Evolutionary conservation across 2,329 filamentous ascomycete genomes (phyloP), one percentile per base, ranked within the genome.

Genomic region (Coniochaeta prunicola): DNA sequence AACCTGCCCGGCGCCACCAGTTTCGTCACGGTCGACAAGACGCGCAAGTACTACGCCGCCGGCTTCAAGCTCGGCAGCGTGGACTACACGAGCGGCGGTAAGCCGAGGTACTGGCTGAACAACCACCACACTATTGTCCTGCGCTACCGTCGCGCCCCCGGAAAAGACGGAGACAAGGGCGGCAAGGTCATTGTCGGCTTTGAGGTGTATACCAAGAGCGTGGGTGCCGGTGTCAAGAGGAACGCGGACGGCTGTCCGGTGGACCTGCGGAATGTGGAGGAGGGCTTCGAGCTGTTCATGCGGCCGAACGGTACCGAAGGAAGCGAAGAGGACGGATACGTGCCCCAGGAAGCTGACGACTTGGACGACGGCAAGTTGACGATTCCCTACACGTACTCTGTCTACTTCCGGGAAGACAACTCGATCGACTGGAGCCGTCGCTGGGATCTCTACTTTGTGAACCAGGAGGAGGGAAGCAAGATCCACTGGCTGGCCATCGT

Each of bases 361-460:
- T 17, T 38, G 36, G 78, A 80, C 26, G 82, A 87, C 45, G 33
- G 17, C 2, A 55, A 33, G n/a, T 26, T 55, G 30, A 85, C 81
- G 2, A 87, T 96, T 57, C 90, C 91, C 0, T 96, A 92, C 73
- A 90, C 90, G 0, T 96, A 96, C 74, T 93, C 91, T 3, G 88
- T 96, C 15, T 96, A 94, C 73, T 96, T 92, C 76, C 86, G 90
- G 57, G 89, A 96, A 70, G 90, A 96, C 62, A 83, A 87, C 45
- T 84, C 81, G 21, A 78, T 96, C 56, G 90, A 94, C 63, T 96
- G 92, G 92, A 79, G 80, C 59, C 90, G 87, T 65, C 84, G 91
- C 58, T 96, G 92, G 91, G 90, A 96, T 67, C 76, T 93, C 58
- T 96, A 96, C 72, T 96, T 96, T 74, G 89, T 89, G 60, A 92